A percentile compares a stretch with the other conserved stretches of the same genome.
phyloP scores from a whole-genome alignment of 2,329 filamentous ascomycete species.

The Alternaria brassicicola region DNA sequence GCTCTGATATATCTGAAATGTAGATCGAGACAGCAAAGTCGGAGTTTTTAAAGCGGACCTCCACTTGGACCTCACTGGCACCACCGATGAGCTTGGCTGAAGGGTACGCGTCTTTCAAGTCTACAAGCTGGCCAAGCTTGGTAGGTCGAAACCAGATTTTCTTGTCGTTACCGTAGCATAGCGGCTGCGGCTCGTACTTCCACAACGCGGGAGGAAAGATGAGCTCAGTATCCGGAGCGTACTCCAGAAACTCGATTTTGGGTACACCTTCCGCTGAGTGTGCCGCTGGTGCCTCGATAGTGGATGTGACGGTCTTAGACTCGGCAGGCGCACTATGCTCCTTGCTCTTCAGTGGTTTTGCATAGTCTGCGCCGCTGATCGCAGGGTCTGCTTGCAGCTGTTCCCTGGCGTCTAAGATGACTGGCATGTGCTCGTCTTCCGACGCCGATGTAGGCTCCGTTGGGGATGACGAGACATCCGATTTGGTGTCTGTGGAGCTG shows the following conservation, averaged over 20 bases:
- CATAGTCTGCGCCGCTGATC: constrained; percentile 42
- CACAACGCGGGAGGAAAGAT: constrained; percentile 88
- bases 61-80: constrained; percentile 95
- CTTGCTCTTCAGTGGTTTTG: constrained; percentile 45
- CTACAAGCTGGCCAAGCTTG: constrained; percentile 80
- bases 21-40: constrained; percentile 89
- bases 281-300: constrained; percentile 48
- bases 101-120: constrained; percentile 84
- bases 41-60: constrained; percentile 95
- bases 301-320: constrained; percentile 56
- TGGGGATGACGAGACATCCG: constrained; percentile 33
- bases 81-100: constrained; percentile 94
- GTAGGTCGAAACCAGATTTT: constrained; percentile 93
- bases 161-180: constrained; percentile 89
- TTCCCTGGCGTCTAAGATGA: constrained; percentile 30
- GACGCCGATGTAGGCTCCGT: constrained; percentile 36
- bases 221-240: constrained; percentile 86
- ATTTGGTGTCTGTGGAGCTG: constrained; percentile 38
- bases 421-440: constrained; percentile 38
- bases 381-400: constrained; percentile 27
- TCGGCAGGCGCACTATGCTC: constrained; percentile 46
- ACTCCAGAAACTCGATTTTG: constrained; percentile 83
- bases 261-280: constrained; percentile 58
- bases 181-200: constrained; percentile 76
- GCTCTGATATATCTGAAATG: constrained; percentile 86